Conservation (phyloP, 2,329 filamentous ascomycete genomes). For the Stachybotrys echinatus region DNA sequence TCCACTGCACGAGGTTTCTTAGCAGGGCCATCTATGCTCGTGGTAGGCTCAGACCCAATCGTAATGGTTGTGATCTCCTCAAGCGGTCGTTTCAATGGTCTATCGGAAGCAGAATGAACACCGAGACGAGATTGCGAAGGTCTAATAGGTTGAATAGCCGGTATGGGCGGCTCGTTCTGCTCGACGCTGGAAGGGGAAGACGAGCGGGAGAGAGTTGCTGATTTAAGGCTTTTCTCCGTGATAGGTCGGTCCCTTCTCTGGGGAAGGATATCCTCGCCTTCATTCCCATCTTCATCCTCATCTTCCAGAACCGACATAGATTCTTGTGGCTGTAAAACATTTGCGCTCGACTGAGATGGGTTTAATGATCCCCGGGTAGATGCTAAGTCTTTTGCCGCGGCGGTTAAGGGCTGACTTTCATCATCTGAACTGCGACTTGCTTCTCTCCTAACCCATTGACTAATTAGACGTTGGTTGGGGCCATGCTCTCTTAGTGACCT, state of each 20-base stretch:
- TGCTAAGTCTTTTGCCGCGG: background rate
- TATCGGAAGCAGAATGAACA: background rate
- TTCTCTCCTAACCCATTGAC: slow-evolving; percentile 31
- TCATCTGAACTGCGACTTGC: background rate
- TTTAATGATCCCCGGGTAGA: background rate
- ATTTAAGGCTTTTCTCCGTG: background rate
- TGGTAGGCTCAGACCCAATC: background rate
- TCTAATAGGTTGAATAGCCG: background rate
- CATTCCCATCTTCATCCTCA: too few species aligned
- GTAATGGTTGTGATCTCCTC: slow-evolving; percentile 3
- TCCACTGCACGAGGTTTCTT: background rate
- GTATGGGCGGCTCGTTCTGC: background rate
- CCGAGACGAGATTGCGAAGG: background rate
- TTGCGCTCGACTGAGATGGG: too few species aligned
- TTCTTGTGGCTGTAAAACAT: too few species aligned
- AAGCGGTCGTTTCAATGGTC: background rate
- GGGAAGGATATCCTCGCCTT: too few species aligned
- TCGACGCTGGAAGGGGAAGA: background rate
- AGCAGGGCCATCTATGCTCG: background rate
- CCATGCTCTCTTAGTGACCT: slow-evolving; percentile 15
- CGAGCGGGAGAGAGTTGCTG: background rate
- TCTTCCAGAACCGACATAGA: too few species aligned
- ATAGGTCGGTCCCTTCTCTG: background rate
- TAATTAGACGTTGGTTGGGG: slow-evolving; percentile 31
- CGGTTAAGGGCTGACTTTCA: background rate